Evolutionary conservation across 352 stramenopile species (phyloP), one percentile per base, ranked within the genome.

Genomic region (Phytophthora pluvialis): DNA sequence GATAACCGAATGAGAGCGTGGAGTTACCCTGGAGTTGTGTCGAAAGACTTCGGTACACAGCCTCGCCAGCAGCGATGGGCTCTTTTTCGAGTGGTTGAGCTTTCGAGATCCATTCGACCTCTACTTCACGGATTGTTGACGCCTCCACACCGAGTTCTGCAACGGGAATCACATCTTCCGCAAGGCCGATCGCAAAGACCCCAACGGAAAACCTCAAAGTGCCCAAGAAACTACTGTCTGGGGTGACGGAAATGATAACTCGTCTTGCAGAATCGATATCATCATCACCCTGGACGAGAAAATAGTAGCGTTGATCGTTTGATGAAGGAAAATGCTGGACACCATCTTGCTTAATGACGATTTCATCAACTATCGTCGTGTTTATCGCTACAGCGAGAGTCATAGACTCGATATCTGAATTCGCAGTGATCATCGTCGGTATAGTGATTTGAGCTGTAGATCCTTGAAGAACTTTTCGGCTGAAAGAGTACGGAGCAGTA

Each of bases 1-100:
- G 61, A 64, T 81, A 83, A 11, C 40, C 48, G 5, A 83, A 83
- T 5, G 65, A 70, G 5, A 83, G 18, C 4, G 50, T 70, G 6
- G 65, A 46, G 28, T 67, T 70, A 1, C 60, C 55, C n/a, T 45
- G 42, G 2, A 81, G 43, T 15, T 45, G 21, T 35, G 67, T 72
- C 4, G 42, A 48, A 1, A 73, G 9, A 11, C 75, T 83, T 54
- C 65, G 66, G 50, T 81, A 83, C 1, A 77, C 26, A 4, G 72
- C 58, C 31, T 52, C 26, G 0, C 48, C 58, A 25, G 50, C 50
- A n/a, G 39, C 33, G 4, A 13, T 39, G 12, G 59, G 33, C 8
- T 21, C 21, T 21, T 18, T 21, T n/a, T 49, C 53, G 3, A 45
- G 35, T 42, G 67, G 47, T 16, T 66, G 25, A 10, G 25, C 9